Evolutionary conservation across 768 basidiomycete species (phyloP).

Genomic region (Auricularia heimuer): DNA sequence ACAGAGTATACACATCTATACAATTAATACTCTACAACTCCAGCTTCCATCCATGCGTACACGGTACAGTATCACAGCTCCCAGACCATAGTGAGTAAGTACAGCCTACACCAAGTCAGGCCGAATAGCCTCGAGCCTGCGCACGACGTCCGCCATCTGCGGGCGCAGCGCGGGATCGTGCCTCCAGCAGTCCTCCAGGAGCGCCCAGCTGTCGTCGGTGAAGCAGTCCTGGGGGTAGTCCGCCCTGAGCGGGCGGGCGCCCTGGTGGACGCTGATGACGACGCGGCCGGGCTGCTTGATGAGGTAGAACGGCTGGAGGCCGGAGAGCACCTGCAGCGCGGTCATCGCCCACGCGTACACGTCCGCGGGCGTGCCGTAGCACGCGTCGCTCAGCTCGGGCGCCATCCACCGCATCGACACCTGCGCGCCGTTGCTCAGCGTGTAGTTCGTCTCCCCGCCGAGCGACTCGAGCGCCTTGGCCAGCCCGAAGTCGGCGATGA

Average conservation of each 20-base stretch:
- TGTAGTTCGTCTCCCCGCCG: neutral
- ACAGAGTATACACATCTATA: no score
- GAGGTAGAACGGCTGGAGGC: neutral
- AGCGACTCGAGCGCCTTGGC: neutral
- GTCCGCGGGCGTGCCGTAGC: neutral
- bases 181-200: neutral
- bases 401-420: neutral
- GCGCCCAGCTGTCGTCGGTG: neutral
- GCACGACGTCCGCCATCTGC: neutral
- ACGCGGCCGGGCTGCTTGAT: neutral
- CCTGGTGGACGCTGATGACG: neutral
- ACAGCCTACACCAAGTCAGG: no score
- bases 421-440: neutral
- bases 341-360: neutral
- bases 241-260: neutral
- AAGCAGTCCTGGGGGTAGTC: neutral
- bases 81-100: no score
- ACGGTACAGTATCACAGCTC: no score
- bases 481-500: neutral
- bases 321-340: neutral
- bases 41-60: no score
- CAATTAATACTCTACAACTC: no score
- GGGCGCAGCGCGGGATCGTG: neutral
- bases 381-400: neutral
- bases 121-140: no score